phyloP scores from a whole-genome alignment of 2,329 filamentous ascomycete genomes.

The Sporothrix curviconia region DNA sequence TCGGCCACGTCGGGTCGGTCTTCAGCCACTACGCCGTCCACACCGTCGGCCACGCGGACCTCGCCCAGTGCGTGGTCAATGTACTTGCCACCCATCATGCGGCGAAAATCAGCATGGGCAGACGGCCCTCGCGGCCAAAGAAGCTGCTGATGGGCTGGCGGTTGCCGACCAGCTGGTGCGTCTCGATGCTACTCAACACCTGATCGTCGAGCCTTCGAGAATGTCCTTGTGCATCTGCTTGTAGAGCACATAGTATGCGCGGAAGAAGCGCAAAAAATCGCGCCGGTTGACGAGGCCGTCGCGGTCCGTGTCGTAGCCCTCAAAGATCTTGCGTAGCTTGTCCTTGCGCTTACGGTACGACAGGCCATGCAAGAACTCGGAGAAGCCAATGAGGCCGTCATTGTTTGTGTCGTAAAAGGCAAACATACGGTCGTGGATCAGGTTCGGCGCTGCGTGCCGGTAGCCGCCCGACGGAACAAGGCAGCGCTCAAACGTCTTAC shows the following conservation, averaged over 20 bases:
- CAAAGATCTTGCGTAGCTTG: constrained; percentile 37
- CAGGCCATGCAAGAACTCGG: constrained; percentile 82
- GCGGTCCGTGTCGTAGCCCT: constrained; percentile 83
- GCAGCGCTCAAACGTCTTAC: constrained; percentile 85
- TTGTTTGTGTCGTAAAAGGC: constrained; percentile 89
- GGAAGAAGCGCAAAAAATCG: constrained; percentile 86
- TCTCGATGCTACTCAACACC: constrained; percentile 65
- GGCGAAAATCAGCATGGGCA: constrained; percentile 58
- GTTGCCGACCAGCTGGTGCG: constrained; percentile 67
- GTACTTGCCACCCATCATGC: constrained; percentile 61
- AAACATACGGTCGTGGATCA: constrained; percentile 95
- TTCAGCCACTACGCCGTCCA: constrained; percentile 49
- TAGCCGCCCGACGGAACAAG: constrained; percentile 80
- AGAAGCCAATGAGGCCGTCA: constrained; percentile 83
- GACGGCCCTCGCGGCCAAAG: constrained; percentile 66
- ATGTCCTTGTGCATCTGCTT: constrained; percentile 85
- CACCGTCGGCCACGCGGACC: constrained; percentile 54
- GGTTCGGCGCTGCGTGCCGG: constrained; percentile 70
- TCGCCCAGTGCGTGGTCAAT: constrained; percentile 53
- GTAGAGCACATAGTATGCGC: constrained; percentile 85
- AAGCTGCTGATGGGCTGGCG: constrained; percentile 68
- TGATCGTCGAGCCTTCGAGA: constrained; percentile 71
- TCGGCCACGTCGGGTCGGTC: constrained; percentile 46
- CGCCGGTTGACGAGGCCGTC: constrained; percentile 80
- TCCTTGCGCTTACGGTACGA: constrained; percentile 51